These are phyloP conservation scores for Fusarium chlamydosporum DNA, from an alignment of 2,329 filamentous ascomycete genomes.

Conservation along the genomic window DNA sequence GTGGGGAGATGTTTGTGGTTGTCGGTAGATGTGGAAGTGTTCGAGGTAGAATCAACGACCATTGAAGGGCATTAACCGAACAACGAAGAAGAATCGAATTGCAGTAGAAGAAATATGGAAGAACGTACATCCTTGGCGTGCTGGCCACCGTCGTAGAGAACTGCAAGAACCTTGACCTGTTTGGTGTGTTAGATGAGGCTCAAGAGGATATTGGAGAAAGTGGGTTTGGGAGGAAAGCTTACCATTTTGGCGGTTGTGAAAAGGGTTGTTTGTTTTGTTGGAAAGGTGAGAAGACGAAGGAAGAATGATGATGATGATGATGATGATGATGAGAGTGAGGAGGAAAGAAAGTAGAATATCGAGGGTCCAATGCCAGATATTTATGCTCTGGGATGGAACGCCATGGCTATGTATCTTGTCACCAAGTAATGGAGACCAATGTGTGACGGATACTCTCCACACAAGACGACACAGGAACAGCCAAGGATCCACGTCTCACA, in stretches of 20 bases:
- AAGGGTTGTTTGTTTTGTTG: constrained; percentile 32
- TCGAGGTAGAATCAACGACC: constrained; percentile 28
- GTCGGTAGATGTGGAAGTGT: constrained; percentile 20
- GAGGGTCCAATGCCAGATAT: constrained; percentile 46
- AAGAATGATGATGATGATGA: constrained; percentile 23
- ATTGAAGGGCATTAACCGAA: constrained; percentile 18
- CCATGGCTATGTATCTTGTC: constrained; percentile 30
- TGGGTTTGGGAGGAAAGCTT: constrained; percentile 30
- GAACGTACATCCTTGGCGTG: constrained; percentile 84
- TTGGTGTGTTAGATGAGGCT: constrained; percentile 44
- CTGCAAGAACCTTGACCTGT: constrained; percentile 94
- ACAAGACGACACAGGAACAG: constrained; percentile 32
- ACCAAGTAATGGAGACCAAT: constrained; percentile 33
- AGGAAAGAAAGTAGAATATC: constrained; percentile 25
- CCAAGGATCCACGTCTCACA: constrained; percentile 46
- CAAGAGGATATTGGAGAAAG: constrained; percentile 12
- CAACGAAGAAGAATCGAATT: constrained; percentile 7
- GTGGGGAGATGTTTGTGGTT: constrained; percentile 35
- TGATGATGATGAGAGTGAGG: constrained; percentile 43
- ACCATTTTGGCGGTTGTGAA: constrained; percentile 51
- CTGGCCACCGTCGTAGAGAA: constrained; percentile 91
- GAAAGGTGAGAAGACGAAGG: constrained; percentile 41
- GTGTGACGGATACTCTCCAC: constrained; percentile 31
- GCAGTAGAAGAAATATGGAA: constrained; percentile 10
- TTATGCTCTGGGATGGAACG: constrained; percentile 46